Evolutionary conservation across 148 eudicot species (phyloP).

Genomic region (Pouteria glomerata): DNA sequence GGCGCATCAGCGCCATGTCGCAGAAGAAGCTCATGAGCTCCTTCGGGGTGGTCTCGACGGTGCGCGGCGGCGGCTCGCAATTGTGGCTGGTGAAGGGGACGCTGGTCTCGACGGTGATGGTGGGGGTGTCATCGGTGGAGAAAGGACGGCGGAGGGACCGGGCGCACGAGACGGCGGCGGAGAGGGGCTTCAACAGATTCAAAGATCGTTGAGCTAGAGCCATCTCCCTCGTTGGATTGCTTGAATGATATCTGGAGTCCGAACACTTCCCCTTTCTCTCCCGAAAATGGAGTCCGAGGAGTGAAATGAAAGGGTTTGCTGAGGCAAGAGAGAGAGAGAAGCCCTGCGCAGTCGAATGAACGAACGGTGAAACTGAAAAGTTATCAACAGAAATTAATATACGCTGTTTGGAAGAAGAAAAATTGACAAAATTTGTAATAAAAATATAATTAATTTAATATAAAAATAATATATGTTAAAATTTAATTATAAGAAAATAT

Average conservation of each 20-base stretch:
- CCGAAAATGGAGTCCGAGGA: background rate
- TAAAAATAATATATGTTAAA: too few species aligned
- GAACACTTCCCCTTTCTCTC: background rate
- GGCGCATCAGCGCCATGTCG: constrained; percentile 71
- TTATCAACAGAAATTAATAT: too few species aligned
- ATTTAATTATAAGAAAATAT: too few species aligned
- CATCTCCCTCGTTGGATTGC: constrained; percentile 20
- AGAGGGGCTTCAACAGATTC: constrained; percentile 10
- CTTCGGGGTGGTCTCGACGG: constrained; percentile 46
- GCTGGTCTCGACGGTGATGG: constrained; percentile 73
- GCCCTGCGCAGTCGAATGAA: too few species aligned
- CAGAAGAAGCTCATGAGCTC: constrained; percentile 75
- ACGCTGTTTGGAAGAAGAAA: too few species aligned
- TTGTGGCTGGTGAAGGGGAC: constrained; percentile 74
- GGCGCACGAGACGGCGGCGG: constrained; percentile 21
- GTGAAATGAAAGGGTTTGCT: background rate
- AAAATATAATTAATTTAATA: too few species aligned
- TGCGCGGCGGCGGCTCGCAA: constrained; percentile 66
- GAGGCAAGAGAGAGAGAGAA: too few species aligned
- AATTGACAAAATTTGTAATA: too few species aligned
- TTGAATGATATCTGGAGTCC: background rate
- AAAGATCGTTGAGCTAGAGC: constrained; percentile 32
- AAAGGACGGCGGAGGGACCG: constrained; percentile 29
- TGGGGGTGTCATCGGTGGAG: constrained; percentile 33
- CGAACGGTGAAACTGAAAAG: too few species aligned